Percentiles rank a stretch among this genome's conserved stretches.
Evolutionary conservation across 345 rosid genomes (phyloP).

Genomic region (Sisymbrium irio): DNA sequence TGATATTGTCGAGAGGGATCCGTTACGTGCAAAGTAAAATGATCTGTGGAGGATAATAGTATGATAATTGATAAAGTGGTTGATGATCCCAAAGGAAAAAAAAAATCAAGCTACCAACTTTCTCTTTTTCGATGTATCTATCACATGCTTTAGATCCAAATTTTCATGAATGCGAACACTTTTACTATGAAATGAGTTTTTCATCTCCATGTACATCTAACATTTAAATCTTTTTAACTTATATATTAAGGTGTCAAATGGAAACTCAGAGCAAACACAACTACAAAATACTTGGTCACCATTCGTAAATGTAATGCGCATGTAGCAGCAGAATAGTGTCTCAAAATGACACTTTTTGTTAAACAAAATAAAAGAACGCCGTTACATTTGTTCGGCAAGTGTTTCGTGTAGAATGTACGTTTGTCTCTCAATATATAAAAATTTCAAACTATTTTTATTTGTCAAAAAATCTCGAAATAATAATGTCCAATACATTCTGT

Average conservation of each 20-base stretch:
- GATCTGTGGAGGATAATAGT: conserved; percentile 26
- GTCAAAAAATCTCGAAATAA: too few relatives aligned
- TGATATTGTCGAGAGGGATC: conserved; percentile 27
- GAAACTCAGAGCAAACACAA: neutral
- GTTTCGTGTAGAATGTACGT: neutral
- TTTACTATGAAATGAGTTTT: neutral
- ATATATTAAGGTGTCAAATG: neutral
- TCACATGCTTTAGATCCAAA: conserved; percentile 28
- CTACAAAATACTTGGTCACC: neutral
- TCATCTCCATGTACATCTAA: neutral
- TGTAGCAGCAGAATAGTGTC: neutral
- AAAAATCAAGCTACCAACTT: conserved; percentile 26
- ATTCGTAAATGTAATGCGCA: neutral
- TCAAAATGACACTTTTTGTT: neutral
- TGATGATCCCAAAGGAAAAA: conserved; percentile 35
- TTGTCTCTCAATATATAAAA: neutral
- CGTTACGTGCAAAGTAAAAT: conserved; percentile 28
- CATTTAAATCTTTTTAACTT: too few relatives aligned
- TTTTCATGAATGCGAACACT: conserved; percentile 15
- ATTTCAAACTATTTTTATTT: too few relatives aligned
- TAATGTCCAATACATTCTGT: too few relatives aligned
- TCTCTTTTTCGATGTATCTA: conserved; percentile 21
- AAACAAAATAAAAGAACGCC: neutral
- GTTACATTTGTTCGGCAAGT: neutral
- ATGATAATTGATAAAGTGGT: conserved; percentile 27